A percentile compares a stretch with the other conserved stretches of the same genome.
Evolutionary conservation across 176 grass and related monocot species (phyloP).

Genomic region (Miscanthus lutarioriparius): DNA sequence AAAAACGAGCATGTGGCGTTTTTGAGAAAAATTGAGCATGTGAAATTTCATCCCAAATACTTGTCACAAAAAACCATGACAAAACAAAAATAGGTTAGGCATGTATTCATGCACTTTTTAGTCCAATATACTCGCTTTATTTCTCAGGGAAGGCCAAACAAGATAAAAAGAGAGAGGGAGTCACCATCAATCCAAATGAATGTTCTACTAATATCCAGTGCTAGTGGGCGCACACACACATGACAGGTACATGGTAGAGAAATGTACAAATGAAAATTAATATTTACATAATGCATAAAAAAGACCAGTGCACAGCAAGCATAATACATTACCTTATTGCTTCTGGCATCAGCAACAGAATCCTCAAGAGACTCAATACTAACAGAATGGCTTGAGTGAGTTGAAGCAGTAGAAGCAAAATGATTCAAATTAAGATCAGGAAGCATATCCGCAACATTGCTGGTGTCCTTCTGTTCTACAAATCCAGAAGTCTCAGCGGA

Average conservation of each 20-base stretch:
- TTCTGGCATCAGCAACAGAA: constrained; percentile 58
- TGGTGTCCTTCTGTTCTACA: constrained; percentile 21
- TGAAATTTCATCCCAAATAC: not conserved
- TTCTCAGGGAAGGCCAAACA: not conserved
- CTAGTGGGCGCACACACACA: not conserved
- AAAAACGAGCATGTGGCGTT: not conserved
- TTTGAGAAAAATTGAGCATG: not conserved
- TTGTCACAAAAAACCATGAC: not conserved
- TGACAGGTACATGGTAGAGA: not conserved
- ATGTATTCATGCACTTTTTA: constrained; percentile 3
- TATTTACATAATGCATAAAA: not conserved
- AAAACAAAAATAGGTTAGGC: not conserved
- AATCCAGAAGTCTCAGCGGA: constrained; percentile 10
- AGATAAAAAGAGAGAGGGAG: not conserved
- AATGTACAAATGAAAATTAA: constrained; percentile 15
- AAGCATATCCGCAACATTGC: constrained; percentile 20
- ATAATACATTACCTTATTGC: constrained; percentile 55
- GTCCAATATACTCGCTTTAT: not conserved
- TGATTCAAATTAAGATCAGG: constrained; percentile 52
- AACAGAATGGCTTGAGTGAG: constrained; percentile 51
- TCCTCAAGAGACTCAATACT: constrained; percentile 49
- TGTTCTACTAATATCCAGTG: not conserved
- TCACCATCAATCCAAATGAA: not conserved
- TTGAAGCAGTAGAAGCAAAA: constrained; percentile 30
- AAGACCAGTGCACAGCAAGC: not conserved